phyloP scores from a whole-genome alignment of 371 early-diverging fungal species.

The Mycotypha africana region DNA sequence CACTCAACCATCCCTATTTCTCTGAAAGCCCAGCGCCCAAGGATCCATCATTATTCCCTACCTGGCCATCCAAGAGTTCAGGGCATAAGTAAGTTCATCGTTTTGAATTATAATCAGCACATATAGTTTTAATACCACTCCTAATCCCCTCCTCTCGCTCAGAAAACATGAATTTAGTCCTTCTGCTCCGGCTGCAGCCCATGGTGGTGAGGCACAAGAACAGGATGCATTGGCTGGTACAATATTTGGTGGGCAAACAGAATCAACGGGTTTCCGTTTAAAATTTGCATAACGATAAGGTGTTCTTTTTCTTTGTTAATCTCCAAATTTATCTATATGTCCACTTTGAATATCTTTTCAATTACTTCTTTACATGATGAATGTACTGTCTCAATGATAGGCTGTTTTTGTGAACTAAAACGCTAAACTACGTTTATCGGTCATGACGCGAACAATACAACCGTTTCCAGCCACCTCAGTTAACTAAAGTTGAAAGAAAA shows the following conservation, averaged over 20 bases:
- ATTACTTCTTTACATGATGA: too few species aligned
- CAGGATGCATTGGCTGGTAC: slow-evolving; percentile 46
- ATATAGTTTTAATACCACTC: too few species aligned
- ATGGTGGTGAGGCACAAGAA: slow-evolving; percentile 47
- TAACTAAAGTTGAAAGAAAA: slow-evolving; percentile 54
- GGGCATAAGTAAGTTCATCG: slow-evolving; percentile 55
- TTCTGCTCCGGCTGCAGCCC: slow-evolving; percentile 61
- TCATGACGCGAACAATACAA: slow-evolving; percentile 83
- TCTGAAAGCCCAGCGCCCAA: slow-evolving; percentile 87
- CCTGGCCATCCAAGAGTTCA: slow-evolving; percentile 87
- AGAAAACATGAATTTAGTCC: slow-evolving; percentile 51
- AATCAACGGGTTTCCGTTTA: slow-evolving; percentile 53
- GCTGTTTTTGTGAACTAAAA: slow-evolving; percentile 21
- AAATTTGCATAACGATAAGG: slow-evolving; percentile 24
- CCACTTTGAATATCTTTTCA: too few species aligned
- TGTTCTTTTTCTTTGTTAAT: slow-evolving; percentile 1
- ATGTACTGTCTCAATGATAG: too few species aligned
- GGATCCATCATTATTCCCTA: slow-evolving; percentile 91
- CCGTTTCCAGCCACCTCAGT: slow-evolving; percentile 83
- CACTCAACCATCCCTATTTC: slow-evolving; percentile 83
- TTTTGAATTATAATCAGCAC: too few species aligned
- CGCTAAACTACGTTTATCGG: slow-evolving; percentile 79
- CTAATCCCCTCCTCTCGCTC: too few species aligned
- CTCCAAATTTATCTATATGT: too few species aligned
- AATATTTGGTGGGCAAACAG: slow-evolving; percentile 49